phyloP scores from a whole-genome alignment of 129 eudicot genomes.

The Flaveria sonorensis region DNA sequence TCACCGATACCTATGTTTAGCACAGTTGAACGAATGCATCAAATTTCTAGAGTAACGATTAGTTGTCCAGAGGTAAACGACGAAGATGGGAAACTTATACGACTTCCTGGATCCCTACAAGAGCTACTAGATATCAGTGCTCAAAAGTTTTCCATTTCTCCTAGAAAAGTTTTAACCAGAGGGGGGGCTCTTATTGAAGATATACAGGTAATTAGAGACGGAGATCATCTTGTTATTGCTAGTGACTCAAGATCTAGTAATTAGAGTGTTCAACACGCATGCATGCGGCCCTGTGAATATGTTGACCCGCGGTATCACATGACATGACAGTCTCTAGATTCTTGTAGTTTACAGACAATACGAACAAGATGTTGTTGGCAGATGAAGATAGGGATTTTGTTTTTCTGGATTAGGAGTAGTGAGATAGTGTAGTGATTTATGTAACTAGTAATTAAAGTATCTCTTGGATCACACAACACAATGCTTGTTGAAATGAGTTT shows the following conservation, averaged over 20 bases:
- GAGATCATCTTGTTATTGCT: slow-evolving; percentile 69
- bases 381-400: slow-evolving; percentile 9
- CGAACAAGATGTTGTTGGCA: not conserved
- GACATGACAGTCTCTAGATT: not conserved
- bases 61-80: slow-evolving; percentile 57
- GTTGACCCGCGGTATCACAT: slow-evolving; percentile 1
- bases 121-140: slow-evolving; percentile 54
- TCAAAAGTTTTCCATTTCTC: slow-evolving; percentile 47
- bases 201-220: slow-evolving; percentile 65
- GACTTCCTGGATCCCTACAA: slow-evolving; percentile 60
- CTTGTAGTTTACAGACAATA: not conserved
- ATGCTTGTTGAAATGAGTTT: not conserved
- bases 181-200: slow-evolving; percentile 67
- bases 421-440: not conserved
- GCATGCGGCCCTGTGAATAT: not conserved
- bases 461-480: not conserved
- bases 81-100: slow-evolving; percentile 42
- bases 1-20: slow-evolving; percentile 32
- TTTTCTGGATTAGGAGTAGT: not conserved
- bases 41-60: slow-evolving; percentile 50
- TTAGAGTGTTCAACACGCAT: not conserved
- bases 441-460: not conserved
- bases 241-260: slow-evolving; percentile 18
- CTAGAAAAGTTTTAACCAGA: slow-evolving; percentile 47
- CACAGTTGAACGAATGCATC: slow-evolving; percentile 22